Conservation (phyloP, 306 rosid species). For the barrel medic (Medicago truncatula) region MtrunA17r5.0-ANR NC_053042.1:816501-817000, state of each 20-base stretch:
- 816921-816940: too few species aligned
- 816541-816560: neutral
- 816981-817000: too few species aligned
- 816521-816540: neutral
- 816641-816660: conserved; percentile 92
- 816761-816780: neutral
- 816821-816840: conserved; percentile 94
- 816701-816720: conserved; percentile 93
- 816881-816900: conserved; percentile 81
- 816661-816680: conserved; percentile 93
- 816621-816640: conserved; percentile 97
- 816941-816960: too few species aligned
- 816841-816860: conserved; percentile 91
- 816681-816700: conserved; percentile 83
- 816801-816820: neutral
- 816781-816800: neutral
- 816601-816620: conserved; percentile 90
- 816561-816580: conserved; percentile 77
- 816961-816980: too few species aligned
- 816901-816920: conserved; percentile 67
- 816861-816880: conserved; percentile 80
- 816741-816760: conserved; percentile 56
- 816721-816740: conserved; percentile 92
- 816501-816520: neutral
- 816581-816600: conserved; percentile 76